Evolutionary conservation across 768 basidiomycete genomes (phyloP).

Genomic region (Tephrocybe sp.): DNA sequence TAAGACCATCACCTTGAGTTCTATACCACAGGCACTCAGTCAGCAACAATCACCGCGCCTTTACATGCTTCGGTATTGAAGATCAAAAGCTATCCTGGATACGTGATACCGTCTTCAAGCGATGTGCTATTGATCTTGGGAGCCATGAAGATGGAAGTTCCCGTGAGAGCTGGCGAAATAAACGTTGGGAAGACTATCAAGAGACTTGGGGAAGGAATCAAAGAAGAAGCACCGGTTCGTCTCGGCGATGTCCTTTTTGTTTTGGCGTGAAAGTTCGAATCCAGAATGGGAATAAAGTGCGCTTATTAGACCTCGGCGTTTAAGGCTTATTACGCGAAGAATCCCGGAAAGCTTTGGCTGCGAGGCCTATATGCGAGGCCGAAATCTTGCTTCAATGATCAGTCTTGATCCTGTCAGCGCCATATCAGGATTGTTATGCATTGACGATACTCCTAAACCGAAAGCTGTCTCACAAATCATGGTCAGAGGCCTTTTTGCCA

Average conservation of each 20-base stretch:
- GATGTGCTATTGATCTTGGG: slow-evolving; percentile 52
- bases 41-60: slow-evolving; percentile 27
- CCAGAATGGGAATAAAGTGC: no score
- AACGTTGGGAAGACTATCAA: slow-evolving; percentile 44
- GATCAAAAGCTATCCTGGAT: slow-evolving; percentile 42
- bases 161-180: slow-evolving; percentile 42
- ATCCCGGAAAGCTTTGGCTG: no score
- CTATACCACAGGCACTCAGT: background rate
- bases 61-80: slow-evolving; percentile 53
- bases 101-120: slow-evolving; percentile 39
- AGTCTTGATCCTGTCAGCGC: no score
- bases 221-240: slow-evolving; percentile 43
- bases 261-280: slow-evolving; percentile 22
- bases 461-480: no score
- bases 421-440: no score
- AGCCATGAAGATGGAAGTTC: slow-evolving; percentile 69
- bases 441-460: no score
- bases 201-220: slow-evolving; percentile 38
- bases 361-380: no score
- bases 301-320: no score
- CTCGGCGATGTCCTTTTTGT: slow-evolving; percentile 47
- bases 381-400: no score
- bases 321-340: no score
- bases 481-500: background rate
- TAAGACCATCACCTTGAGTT: no score